Evolutionary conservation across 495 filamentous ascomycete genomes (phyloP).

Genomic region (Amorphotheca resinae): DNA sequence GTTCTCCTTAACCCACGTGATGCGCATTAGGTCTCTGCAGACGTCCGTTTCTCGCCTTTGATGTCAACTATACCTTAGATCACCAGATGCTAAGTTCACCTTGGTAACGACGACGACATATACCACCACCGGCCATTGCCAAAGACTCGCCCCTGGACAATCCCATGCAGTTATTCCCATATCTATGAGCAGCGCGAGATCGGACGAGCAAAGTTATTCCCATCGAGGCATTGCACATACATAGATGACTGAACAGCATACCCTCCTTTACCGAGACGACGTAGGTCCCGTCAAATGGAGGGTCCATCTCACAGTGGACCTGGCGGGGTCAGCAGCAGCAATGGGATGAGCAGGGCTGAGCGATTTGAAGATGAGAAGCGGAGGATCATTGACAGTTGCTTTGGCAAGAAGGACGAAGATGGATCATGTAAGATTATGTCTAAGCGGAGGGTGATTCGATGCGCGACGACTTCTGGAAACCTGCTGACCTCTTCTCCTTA

Average conservation of each 20-base stretch:
- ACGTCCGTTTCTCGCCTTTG: background rate
- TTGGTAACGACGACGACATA: no score
- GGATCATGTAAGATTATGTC: constrained; percentile 61
- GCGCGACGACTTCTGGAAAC: background rate
- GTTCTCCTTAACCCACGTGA: background rate
- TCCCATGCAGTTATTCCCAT: background rate
- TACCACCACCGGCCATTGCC: background rate
- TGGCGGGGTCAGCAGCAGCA: constrained; percentile 18
- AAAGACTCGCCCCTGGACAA: background rate
- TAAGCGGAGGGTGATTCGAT: background rate
- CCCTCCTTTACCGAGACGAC: constrained; percentile 8
- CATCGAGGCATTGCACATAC: background rate
- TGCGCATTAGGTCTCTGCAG: background rate
- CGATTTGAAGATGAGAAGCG: constrained; percentile 92
- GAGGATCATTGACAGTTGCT: constrained; percentile 85
- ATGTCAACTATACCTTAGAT: background rate
- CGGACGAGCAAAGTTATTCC: background rate
- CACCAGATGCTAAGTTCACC: no score
- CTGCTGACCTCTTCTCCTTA: constrained; percentile 1
- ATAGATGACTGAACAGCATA: constrained; percentile 13
- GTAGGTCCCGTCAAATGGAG: constrained; percentile 23
- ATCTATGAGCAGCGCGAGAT: background rate
- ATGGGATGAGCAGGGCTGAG: constrained; percentile 57
- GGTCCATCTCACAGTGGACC: constrained; percentile 20
- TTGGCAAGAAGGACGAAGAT: constrained; percentile 73